Percentiles rank a stretch among this genome's conserved stretches.
Conservation (phyloP, 495 filamentous ascomycete species). For the Penicillium turbatum region DNA sequence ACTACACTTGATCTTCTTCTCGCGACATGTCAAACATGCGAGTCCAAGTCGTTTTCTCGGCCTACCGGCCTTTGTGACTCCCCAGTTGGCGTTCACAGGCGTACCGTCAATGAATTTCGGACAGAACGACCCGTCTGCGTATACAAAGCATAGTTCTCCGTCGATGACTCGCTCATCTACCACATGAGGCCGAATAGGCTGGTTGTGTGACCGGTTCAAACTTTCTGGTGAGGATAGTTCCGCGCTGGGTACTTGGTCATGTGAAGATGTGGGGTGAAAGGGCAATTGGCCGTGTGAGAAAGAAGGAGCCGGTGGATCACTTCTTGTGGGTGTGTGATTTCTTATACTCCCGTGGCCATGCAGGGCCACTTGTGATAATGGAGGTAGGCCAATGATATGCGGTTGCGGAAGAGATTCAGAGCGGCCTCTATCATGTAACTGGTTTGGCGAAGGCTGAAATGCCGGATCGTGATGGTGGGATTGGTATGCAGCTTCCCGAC, state of each 20-base stretch:
- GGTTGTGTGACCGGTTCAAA: slow-evolving; percentile 13
- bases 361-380: slow-evolving; percentile 34
- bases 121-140: slow-evolving; percentile 80
- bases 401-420: slow-evolving; percentile 22
- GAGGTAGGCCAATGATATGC: slow-evolving; percentile 28
- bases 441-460: slow-evolving; percentile 11
- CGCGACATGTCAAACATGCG: slow-evolving; percentile 83
- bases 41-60: slow-evolving; percentile 84
- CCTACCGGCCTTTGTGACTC: slow-evolving; percentile 87
- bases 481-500: slow-evolving; percentile 18
- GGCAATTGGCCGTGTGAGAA: slow-evolving; percentile 15
- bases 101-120: slow-evolving; percentile 82
- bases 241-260: slow-evolving; percentile 15
- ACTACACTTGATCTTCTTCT: slow-evolving; percentile 97
- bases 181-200: slow-evolving; percentile 38
- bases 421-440: slow-evolving; percentile 21
- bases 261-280: slow-evolving; percentile 12
- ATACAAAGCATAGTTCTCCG: slow-evolving; percentile 79
- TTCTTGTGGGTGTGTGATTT: slow-evolving; percentile 19
- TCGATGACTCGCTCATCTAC: slow-evolving; percentile 53
- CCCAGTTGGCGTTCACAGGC: slow-evolving; percentile 86
- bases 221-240: slow-evolving; percentile 24
- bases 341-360: slow-evolving; percentile 19
- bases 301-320: slow-evolving; percentile 16
- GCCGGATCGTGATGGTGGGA: slow-evolving; percentile 23